Evolutionary conservation across 1,139 yeast species (phyloP).

Genomic region (Debaryomyces subglobosus): DNA sequence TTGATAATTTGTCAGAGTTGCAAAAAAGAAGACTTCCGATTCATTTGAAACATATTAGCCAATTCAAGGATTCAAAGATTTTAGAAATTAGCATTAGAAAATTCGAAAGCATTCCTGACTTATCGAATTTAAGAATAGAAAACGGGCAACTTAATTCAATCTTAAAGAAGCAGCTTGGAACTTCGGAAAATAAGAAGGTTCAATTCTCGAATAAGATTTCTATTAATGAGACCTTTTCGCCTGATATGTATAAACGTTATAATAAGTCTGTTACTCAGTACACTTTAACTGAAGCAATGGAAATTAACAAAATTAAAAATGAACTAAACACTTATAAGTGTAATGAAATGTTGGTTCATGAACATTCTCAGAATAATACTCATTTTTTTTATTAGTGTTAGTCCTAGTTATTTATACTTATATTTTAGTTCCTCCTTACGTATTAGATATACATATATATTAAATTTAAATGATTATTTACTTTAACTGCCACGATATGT

Average conservation of each 20-base stretch:
- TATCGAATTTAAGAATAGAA: conserved; percentile 1
- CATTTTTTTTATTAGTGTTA: conserved; percentile 49
- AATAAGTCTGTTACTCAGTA: conserved; percentile 57
- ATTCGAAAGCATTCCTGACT: conserved; percentile 30
- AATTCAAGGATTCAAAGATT: conserved; percentile 40
- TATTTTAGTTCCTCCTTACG: conserved; percentile 4
- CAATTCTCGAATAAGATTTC: conserved; percentile 46
- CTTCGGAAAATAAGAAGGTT: conserved; percentile 28
- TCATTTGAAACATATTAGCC: conserved; percentile 43
- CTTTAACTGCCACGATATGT: conserved; percentile 79
- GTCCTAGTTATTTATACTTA: conserved; percentile 3
- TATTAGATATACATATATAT: conserved; percentile 2
- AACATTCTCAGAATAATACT: conserved; percentile 51
- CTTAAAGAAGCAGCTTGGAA: conserved; percentile 3
- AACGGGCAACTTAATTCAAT: conserved; percentile 5
- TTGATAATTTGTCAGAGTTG: conserved; percentile 29
- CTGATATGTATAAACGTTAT: conserved; percentile 52
- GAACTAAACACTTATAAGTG: conserved; percentile 56
- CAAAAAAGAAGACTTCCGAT: conserved; percentile 38
- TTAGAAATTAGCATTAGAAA: conserved; percentile 36
- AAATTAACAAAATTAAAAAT: conserved; percentile 49
- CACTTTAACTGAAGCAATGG: conserved; percentile 48
- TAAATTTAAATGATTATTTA: neutral
- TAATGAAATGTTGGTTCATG: conserved; percentile 60
- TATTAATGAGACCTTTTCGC: conserved; percentile 52